Percentiles rank a stretch among this genome's conserved stretches.
These are phyloP conservation scores for Gorgonomyces haynaldii DNA, from an alignment of 192 early-diverging fungal genomes.

Conservation along the genomic window DNA sequence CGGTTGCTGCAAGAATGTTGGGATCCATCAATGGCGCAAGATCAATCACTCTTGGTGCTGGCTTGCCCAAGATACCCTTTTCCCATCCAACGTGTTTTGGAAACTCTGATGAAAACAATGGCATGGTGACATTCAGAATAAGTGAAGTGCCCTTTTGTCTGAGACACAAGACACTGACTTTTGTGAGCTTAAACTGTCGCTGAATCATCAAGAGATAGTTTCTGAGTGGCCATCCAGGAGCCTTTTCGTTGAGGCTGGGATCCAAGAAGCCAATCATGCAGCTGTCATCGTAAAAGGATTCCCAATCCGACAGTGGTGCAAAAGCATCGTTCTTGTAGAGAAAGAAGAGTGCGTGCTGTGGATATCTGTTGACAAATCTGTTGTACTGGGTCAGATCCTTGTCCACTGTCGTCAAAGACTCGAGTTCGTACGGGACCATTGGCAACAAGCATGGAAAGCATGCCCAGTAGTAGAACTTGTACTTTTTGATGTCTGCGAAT, in stretches of 20 bases:
- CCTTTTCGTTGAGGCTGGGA: conserved; percentile 58
- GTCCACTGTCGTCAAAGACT: conserved; percentile 14
- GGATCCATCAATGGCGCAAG: conserved; percentile 88
- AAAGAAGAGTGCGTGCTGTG: conserved; percentile 1
- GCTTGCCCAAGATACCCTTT: conserved; percentile 63
- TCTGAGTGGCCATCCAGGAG: conserved; percentile 90
- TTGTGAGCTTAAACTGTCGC: conserved; percentile 32
- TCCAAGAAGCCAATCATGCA: conserved; percentile 69
- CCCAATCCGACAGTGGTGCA: conserved; percentile 42
- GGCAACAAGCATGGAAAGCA: conserved; percentile 79
- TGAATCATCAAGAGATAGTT: conserved; percentile 66
- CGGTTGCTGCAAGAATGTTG: conserved; percentile 52
- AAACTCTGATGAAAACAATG: conserved; percentile 15
- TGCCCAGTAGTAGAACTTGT: conserved; percentile 91
- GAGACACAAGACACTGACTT: conserved; percentile 51
- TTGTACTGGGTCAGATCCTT: conserved; percentile 10
- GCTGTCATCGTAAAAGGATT: conserved; percentile 31
- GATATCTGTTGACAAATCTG: not conserved
- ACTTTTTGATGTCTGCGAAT: conserved; percentile 96
- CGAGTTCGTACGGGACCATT: conserved; percentile 36
- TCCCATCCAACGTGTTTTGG: conserved; percentile 87
- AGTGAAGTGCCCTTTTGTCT: conserved; percentile 29
- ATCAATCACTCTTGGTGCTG: conserved; percentile 71
- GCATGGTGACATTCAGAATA: not conserved
- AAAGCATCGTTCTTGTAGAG: conserved; percentile 7